These are phyloP conservation scores for Penicillium digitatum DNA, from an alignment of 2,329 filamentous ascomycete species.

Conservation along the genomic window DNA sequence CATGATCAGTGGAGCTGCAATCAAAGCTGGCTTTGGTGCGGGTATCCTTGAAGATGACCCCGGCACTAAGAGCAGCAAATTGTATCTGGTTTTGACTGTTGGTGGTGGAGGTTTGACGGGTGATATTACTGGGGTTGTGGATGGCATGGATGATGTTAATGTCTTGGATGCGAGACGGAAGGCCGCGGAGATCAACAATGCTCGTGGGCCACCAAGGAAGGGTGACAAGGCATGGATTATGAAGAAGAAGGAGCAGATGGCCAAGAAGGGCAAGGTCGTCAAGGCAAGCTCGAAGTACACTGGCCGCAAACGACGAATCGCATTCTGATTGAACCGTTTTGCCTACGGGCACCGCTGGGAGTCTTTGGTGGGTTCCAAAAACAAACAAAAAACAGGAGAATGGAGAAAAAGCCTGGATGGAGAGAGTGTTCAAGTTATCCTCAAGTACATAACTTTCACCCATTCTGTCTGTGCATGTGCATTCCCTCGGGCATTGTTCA, in stretches of 20 bases:
- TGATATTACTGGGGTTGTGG: conserved; percentile 87
- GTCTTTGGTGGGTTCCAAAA: neutral
- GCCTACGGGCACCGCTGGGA: neutral
- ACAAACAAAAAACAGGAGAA: neutral
- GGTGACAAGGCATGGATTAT: conserved; percentile 51
- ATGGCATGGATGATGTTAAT: conserved; percentile 83
- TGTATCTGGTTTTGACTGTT: conserved; percentile 93
- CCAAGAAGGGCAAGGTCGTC: conserved; percentile 88
- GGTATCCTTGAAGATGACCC: conserved; percentile 93
- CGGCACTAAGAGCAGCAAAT: conserved; percentile 91
- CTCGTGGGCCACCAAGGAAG: conserved; percentile 45
- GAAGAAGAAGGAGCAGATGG: conserved; percentile 82
- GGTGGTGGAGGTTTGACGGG: conserved; percentile 62
- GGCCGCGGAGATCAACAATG: conserved; percentile 41
- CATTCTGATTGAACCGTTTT: conserved; percentile 55
- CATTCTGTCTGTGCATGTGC: neutral
- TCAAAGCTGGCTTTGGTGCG: conserved; percentile 91
- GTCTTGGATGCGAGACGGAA: conserved; percentile 66
- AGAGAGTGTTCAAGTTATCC: neutral
- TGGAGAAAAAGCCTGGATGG: neutral
- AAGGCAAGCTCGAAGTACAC: conserved; percentile 92
- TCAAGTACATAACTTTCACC: neutral
- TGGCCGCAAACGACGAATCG: conserved; percentile 74
- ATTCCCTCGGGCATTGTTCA: neutral
- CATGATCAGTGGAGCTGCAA: conserved; percentile 88